These are phyloP conservation scores for Monosporascus sp. DNA, from an alignment of 2,329 filamentous ascomycete species.

Conservation along the genomic window DNA sequence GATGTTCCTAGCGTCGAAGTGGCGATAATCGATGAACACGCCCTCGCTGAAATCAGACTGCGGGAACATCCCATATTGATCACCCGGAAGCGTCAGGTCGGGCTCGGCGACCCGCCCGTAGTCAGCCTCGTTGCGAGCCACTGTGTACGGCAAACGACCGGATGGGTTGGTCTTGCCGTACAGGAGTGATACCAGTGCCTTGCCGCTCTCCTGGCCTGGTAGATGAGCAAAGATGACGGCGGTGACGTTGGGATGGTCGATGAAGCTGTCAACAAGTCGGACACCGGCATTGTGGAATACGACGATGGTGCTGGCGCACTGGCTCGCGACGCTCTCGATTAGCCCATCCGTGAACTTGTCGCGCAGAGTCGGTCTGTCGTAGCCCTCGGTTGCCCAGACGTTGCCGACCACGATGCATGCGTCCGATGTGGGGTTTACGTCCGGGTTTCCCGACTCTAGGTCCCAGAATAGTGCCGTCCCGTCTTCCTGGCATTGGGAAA, in stretches of 20 bases:
- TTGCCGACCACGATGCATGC: slow-evolving; percentile 53
- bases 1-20: slow-evolving; percentile 26
- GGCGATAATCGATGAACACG: slow-evolving; percentile 28
- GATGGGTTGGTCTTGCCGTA: slow-evolving; percentile 37
- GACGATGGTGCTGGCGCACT: slow-evolving; percentile 44
- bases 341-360: slow-evolving; percentile 49
- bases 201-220: slow-evolving; percentile 44
- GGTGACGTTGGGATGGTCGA: slow-evolving; percentile 44
- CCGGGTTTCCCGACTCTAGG: slow-evolving; percentile 30
- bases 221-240: slow-evolving; percentile 44
- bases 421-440: slow-evolving; percentile 35
- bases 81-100: slow-evolving; percentile 35
- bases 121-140: slow-evolving; percentile 35
- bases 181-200: slow-evolving; percentile 33
- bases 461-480: slow-evolving; percentile 40
- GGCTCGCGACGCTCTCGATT: slow-evolving; percentile 37
- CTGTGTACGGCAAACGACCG: slow-evolving; percentile 38
- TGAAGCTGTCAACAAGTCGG: slow-evolving; percentile 42
- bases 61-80: slow-evolving; percentile 37
- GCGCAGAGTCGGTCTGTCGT: slow-evolving; percentile 44
- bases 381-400: slow-evolving; percentile 58
- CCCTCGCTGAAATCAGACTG: slow-evolving; percentile 24
- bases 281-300: slow-evolving; percentile 45
- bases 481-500: slow-evolving; percentile 33
- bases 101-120: slow-evolving; percentile 31